phyloP scores from a whole-genome alignment of 2,329 filamentous ascomycete genomes.

The Biscogniauxia mediterranea region DNA sequence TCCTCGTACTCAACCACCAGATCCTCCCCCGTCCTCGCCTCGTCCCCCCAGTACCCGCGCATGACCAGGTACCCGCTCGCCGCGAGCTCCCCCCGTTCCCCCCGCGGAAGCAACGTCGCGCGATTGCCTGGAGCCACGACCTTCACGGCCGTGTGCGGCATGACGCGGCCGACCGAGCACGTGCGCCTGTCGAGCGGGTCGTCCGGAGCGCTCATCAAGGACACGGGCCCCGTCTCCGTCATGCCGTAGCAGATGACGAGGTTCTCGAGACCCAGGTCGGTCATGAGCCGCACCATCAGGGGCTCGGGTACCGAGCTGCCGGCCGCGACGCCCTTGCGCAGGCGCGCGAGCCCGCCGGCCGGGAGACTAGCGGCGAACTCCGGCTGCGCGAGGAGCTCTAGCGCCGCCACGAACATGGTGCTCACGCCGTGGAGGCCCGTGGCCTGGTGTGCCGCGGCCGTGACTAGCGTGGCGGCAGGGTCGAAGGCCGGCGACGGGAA shows the following conservation, averaged over 20 bases:
- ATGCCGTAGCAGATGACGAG: slow-evolving; percentile 95
- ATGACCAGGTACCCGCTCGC: slow-evolving; percentile 84
- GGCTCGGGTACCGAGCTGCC: slow-evolving; percentile 81
- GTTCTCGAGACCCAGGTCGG: slow-evolving; percentile 75
- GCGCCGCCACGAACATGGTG: slow-evolving; percentile 89
- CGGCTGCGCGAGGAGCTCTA: slow-evolving; percentile 68
- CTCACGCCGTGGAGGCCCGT: slow-evolving; percentile 81
- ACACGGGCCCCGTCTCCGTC: slow-evolving; percentile 82
- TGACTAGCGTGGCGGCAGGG: slow-evolving; percentile 65
- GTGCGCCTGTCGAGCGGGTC: slow-evolving; percentile 74
- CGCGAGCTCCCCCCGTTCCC: slow-evolving; percentile 75
- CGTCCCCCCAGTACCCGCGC: slow-evolving; percentile 86
- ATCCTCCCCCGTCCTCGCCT: slow-evolving; percentile 65
- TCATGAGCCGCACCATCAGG: slow-evolving; percentile 75
- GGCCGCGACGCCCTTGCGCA: slow-evolving; percentile 89
- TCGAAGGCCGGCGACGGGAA: slow-evolving; percentile 88
- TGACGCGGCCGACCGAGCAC: slow-evolving; percentile 71
- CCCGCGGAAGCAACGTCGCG: slow-evolving; percentile 59
- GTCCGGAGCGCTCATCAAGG: slow-evolving; percentile 76
- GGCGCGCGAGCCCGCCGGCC: too few relatives aligned
- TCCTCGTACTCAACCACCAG: slow-evolving; percentile 37
- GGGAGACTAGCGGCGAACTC: too few relatives aligned
- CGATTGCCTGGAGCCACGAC: slow-evolving; percentile 70
- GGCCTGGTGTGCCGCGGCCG: slow-evolving; percentile 51
- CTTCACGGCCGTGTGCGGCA: slow-evolving; percentile 78